These are phyloP conservation scores for Dillenia suffruticosa DNA, from an alignment of 164 flowering plant species.

Conservation along the genomic window DNA sequence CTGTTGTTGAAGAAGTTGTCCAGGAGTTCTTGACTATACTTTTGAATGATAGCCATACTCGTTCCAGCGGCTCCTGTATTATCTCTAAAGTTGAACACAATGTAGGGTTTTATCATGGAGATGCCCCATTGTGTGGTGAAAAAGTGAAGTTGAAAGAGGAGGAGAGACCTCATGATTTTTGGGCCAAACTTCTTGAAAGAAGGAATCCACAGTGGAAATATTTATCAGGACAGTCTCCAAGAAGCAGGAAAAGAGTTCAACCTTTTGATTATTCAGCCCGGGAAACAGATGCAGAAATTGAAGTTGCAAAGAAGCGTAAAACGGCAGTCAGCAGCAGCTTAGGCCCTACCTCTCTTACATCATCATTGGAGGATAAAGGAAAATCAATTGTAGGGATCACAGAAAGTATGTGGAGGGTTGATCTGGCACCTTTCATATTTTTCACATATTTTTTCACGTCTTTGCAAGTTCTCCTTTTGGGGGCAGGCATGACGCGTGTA, in stretches of 20 bases:
- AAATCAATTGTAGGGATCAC: conserved; percentile 18
- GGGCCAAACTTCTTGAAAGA: conserved; percentile 63
- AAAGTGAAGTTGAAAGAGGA: conserved; percentile 28
- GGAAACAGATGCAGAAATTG: conserved; percentile 26
- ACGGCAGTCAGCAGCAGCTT: conserved; percentile 26
- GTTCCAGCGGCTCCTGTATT: conserved; percentile 15
- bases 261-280: conserved; percentile 21
- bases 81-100: conserved; percentile 40
- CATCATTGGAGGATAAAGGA: conserved; percentile 24
- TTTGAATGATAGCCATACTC: conserved; percentile 14
- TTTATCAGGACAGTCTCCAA: conserved; percentile 32
- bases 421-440: not conserved
- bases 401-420: conserved; percentile 25
- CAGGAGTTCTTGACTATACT: conserved; percentile 44
- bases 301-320: conserved; percentile 48
- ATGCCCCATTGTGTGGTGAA: conserved; percentile 51
- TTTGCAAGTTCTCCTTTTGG: too few species aligned
- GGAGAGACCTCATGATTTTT: conserved; percentile 52
- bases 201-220: conserved; percentile 65
- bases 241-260: conserved; percentile 63
- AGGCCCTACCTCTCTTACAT: conserved; percentile 18
- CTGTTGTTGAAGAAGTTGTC: conserved; percentile 32
- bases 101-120: conserved; percentile 30
- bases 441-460: too few species aligned
- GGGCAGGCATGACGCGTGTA: not conserved